Evolutionary conservation across 179 eudicot genomes (phyloP).

Genomic region (Gypsophila paniculata): DNA sequence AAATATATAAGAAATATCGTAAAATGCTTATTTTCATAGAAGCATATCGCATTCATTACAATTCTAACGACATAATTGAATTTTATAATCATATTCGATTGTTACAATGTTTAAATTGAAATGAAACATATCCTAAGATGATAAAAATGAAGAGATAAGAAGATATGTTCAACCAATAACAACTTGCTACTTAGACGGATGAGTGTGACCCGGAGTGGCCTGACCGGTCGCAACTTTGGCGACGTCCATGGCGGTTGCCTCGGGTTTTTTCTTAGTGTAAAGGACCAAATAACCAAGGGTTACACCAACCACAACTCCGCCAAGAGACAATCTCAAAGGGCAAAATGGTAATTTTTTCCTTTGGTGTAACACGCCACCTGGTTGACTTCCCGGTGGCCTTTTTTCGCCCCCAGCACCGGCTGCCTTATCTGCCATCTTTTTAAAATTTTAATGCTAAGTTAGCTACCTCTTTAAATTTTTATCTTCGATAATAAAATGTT

Average conservation of each 20-base stretch:
- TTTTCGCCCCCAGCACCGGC: constrained; percentile 21
- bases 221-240: constrained; percentile 45
- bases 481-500: not conserved
- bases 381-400: constrained; percentile 23
- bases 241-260: constrained; percentile 56
- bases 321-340: constrained; percentile 33
- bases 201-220: constrained; percentile 29
- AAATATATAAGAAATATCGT: no score
- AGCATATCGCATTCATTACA: no score
- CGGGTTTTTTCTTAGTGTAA: constrained; percentile 58
- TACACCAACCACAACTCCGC: constrained; percentile 35
- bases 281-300: constrained; percentile 38
- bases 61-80: no score
- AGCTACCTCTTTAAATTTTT: not conserved
- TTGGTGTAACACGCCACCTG: constrained; percentile 38
- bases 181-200: constrained; percentile 40
- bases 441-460: not conserved
- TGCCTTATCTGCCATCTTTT: constrained; percentile 23
- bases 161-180: no score
- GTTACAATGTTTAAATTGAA: no score
- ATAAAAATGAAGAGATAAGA: no score
- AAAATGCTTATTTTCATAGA: no score
- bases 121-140: no score
- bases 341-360: constrained; percentile 20
- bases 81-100: no score